Percentiles rank a stretch among this genome's conserved stretches.
Evolutionary conservation across 2,329 filamentous ascomycete species (phyloP).

Genomic region (Boeremia lycopersici): DNA sequence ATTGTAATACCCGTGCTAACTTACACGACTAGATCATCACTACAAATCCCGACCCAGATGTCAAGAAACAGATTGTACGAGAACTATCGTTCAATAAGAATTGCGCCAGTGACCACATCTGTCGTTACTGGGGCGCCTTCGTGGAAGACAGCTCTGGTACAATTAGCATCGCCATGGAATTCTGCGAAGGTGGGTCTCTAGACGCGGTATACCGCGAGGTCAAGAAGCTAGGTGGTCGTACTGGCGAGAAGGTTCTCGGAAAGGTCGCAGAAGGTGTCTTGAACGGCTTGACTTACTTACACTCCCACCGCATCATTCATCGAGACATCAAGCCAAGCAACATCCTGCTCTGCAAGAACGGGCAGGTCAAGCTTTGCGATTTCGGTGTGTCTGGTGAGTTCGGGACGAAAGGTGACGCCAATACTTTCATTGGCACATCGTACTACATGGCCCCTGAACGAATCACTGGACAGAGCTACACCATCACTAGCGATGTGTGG

Average conservation of each 20-base stretch:
- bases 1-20: constrained; percentile 16
- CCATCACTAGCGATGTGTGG: constrained; percentile 98
- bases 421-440: constrained; percentile 97
- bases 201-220: constrained; percentile 98
- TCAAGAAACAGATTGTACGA: constrained; percentile 97
- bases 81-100: constrained; percentile 98
- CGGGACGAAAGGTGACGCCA: constrained; percentile 96
- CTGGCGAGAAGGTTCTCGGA: constrained; percentile 94
- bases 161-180: constrained; percentile 99
- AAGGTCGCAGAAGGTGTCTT: constrained; percentile 96
- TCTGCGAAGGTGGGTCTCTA: constrained; percentile 93
- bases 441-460: constrained; percentile 99
- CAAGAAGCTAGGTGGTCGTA: constrained; percentile 90
- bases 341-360: constrained; percentile 84
- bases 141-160: constrained; percentile 95
- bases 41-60: constrained; percentile 94
- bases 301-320: constrained; percentile 96
- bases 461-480: constrained; percentile 97
- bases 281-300: constrained; percentile 90
- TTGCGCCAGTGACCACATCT: constrained; percentile 94
- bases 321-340: constrained; percentile 99
- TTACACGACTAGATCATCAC: constrained; percentile 74
- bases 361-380: constrained; percentile 96
- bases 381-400: constrained; percentile 98
- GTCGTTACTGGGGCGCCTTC: constrained; percentile 95